Evolutionary conservation across 352 stramenopile species (phyloP).

Genomic region (Phytophthora pistaciae): DNA sequence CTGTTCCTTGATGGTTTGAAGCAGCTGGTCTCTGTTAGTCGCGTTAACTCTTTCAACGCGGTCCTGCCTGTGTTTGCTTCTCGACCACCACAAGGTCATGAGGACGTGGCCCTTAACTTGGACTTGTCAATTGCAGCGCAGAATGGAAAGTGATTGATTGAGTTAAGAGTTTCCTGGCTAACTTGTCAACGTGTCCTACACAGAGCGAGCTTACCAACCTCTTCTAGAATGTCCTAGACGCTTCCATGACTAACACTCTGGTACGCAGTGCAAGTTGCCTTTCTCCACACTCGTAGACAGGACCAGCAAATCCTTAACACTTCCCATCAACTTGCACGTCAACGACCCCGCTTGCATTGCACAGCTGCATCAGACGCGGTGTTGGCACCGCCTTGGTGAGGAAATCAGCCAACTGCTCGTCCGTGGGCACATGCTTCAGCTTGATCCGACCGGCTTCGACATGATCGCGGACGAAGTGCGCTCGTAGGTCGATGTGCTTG

Average conservation of each 20-base stretch:
- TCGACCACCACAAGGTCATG: neutral
- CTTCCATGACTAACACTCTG: neutral
- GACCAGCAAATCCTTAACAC: neutral
- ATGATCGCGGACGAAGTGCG: constrained; percentile 4
- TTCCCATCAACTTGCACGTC: constrained; percentile 6
- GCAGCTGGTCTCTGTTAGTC: neutral
- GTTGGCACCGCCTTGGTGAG: constrained; percentile 1
- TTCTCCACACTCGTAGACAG: too few relatives aligned
- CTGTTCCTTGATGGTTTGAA: too few relatives aligned
- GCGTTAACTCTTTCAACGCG: neutral
- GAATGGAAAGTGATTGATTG: neutral
- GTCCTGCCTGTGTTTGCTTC: neutral
- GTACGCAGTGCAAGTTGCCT: neutral
- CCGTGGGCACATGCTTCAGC: neutral
- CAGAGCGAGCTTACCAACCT: neutral
- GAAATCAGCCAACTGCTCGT: constrained; percentile 6
- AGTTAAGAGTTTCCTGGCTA: neutral
- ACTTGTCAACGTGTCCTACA: neutral
- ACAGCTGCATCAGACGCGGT: neutral
- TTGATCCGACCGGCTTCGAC: neutral
- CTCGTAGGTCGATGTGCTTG: constrained; percentile 7
- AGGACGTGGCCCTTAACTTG: neutral
- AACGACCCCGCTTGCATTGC: constrained; percentile 1
- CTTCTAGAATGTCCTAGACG: neutral
- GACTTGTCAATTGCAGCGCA: neutral